Conservation (phyloP, 257 asterid species). For the Fraxinus americana region DNA sequence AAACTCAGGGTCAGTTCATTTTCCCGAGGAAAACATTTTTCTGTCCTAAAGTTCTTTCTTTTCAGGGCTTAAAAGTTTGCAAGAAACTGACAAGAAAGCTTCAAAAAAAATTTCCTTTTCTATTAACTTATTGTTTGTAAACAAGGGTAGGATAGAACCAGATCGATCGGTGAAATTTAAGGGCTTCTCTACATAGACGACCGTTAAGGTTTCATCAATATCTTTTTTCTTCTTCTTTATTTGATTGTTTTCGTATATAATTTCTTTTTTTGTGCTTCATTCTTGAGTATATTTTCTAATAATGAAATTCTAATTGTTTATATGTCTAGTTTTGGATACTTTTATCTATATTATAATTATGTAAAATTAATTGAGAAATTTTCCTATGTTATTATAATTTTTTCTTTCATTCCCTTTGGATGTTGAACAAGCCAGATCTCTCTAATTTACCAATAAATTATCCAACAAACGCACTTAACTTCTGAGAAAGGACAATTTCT, state of each 20-base stretch:
- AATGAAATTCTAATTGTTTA: too few species aligned
- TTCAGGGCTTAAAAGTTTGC: constrained; percentile 28
- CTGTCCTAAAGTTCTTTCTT: constrained; percentile 16
- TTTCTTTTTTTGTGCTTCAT: not conserved
- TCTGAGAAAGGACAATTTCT: not conserved
- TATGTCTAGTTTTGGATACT: too few species aligned
- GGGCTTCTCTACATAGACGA: not conserved
- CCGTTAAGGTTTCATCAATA: not conserved
- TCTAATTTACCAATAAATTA: not conserved
- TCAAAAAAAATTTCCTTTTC: not conserved
- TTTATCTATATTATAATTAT: not conserved
- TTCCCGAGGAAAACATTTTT: constrained; percentile 52
- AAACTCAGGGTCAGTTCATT: constrained; percentile 40
- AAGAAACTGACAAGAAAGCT: constrained; percentile 24
- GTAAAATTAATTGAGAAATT: too few species aligned
- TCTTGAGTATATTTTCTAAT: not conserved
- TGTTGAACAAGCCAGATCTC: not conserved
- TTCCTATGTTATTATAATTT: not conserved
- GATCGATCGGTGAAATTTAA: constrained; percentile 26
- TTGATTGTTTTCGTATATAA: not conserved
- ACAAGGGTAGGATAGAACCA: constrained; percentile 18
- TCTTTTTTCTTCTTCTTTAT: not conserved
- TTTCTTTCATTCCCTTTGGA: not conserved
- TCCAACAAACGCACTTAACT: too few species aligned
- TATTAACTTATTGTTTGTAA: constrained; percentile 15